Conservation (phyloP, 129 eudicot genomes). For the Ambrosia trifida region DNA sequence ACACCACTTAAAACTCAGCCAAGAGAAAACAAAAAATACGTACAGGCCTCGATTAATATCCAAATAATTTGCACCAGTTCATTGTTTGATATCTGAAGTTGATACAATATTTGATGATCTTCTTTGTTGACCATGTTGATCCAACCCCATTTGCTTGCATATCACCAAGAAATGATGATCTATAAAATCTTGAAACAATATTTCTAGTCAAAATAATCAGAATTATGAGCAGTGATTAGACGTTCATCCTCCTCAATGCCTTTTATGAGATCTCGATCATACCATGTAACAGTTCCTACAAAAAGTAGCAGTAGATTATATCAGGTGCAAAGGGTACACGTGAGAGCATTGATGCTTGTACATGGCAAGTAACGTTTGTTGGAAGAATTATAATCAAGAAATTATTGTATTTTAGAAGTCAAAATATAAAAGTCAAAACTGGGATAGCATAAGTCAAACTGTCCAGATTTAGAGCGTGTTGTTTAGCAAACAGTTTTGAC, state of each 20-base stretch:
- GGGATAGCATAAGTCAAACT: too few relatives aligned
- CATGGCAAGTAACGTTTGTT: neutral
- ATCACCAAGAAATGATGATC: neutral
- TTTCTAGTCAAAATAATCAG: constrained; percentile 57
- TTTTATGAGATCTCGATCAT: constrained; percentile 53
- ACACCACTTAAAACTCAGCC: neutral
- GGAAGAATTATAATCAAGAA: too few relatives aligned
- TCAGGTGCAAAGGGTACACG: neutral
- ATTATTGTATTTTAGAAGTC: too few relatives aligned
- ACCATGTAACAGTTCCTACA: constrained; percentile 76
- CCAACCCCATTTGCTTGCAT: too few relatives aligned
- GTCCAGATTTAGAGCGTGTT: too few relatives aligned
- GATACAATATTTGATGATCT: too few relatives aligned
- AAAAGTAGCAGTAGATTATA: neutral
- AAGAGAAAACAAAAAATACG: neutral
- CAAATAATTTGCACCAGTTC: too few relatives aligned
- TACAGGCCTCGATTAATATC: neutral
- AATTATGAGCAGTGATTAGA: constrained; percentile 54
- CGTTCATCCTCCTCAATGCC: constrained; percentile 53
- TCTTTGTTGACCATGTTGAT: too few relatives aligned
- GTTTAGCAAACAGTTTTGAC: too few relatives aligned
- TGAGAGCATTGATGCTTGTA: constrained; percentile 9
- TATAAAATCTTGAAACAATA: neutral
- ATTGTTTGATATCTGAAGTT: too few relatives aligned
- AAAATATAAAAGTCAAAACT: too few relatives aligned